Base-by-base conservation (phyloP, 805 yeast species). In the Cyberlindnera americana region DNA sequence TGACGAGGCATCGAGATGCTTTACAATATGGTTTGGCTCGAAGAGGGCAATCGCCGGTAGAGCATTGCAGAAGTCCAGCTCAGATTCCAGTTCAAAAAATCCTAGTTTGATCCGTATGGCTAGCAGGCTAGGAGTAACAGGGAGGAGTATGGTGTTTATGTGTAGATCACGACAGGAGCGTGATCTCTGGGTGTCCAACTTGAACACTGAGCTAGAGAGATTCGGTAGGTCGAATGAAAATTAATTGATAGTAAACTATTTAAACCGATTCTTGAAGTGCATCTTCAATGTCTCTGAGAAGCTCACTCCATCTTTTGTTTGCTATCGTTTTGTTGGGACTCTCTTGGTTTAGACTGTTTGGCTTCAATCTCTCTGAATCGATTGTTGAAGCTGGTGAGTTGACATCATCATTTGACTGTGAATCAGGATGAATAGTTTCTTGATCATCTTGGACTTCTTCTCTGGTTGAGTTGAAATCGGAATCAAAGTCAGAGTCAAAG, bases 11-110 rank as follows among this genome's bases (percentile, higher is more conserved):
- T 63, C 76, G 19, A 67, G 95, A 35, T 78, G 93, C 47, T 89
- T 91, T 53, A 85, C 93, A 0, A 50, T 91, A 3, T 89, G 96
- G 96, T 77, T 81, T 60, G 91, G 89, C 0, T 70, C 72, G 6
- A 83, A 81, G 49, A 62, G 81, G 40, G 61, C 69, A 3, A 62
- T 77, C 41, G 54, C 69, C 10, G 55, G 57, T 3, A 39, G 34
- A 5, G 15, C 40, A 2, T 25, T 37, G 6, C 34, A 28, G 23
- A 26, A 24, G 26, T 19, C 14, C 16, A 29, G 29, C 19, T 16
- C 30, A 2, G 22, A 17, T 3, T 35, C 34, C 14, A 19, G 16
- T 22, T 57, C 56, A 14, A 60, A 59, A 37, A 70, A 70, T 43
- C 77, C 77, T 5, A 70, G 73, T 0, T 42, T 71, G 19, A 38